Evolutionary conservation across 352 stramenopile species (phyloP), one percentile per base, ranked within the genome.

Genomic region (Phytophthora cactorum): DNA sequence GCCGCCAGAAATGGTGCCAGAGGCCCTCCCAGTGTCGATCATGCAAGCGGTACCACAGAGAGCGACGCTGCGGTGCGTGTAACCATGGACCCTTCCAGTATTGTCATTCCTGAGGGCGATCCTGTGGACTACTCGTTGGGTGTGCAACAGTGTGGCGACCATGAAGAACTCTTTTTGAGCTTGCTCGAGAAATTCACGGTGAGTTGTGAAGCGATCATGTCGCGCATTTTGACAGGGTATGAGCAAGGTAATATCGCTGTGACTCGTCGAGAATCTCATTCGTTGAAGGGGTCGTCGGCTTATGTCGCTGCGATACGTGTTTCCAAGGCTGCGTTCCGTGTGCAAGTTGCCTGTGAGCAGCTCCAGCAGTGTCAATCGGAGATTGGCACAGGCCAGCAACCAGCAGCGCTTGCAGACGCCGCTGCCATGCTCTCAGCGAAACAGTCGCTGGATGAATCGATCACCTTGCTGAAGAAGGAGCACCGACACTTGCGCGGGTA

Each of bases 241-340:
- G 59, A 81, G 10, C 38, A 68, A 49, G 72, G 68, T n/a, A 75
- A 93, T 31, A 75, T 91, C 22, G 52, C 59, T 3, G 59, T 84
- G 25, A 74, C 88, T 31, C 74, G 82, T 8, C 81, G 87, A 15
- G 87, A 95, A 72, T 77, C 84, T 8, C 87, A 95, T 70, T 93
- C 87, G 11, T 66, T 95, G 10, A 95, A 95, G 52, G 87, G 87
- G 2, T 92, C 85, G 3, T 92, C 87, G 2, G 84, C 87, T 25
- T 95, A 95, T 50, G 87, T 89, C 0, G 87, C 87, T 14, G 87
- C 87, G 3, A 76, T 91, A 10, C 80, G 87, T 1, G 78, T 95
- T 28, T 93, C 85, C n/a, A 93, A 91, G 62, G 75, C 82, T 3
- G 85, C 87, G 6, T 95, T 89, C 79, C 87, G 87, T 17, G 84